Evolutionary conservation across 305 asterid genomes (phyloP).

Genomic region (Rubia occidens): DNA sequence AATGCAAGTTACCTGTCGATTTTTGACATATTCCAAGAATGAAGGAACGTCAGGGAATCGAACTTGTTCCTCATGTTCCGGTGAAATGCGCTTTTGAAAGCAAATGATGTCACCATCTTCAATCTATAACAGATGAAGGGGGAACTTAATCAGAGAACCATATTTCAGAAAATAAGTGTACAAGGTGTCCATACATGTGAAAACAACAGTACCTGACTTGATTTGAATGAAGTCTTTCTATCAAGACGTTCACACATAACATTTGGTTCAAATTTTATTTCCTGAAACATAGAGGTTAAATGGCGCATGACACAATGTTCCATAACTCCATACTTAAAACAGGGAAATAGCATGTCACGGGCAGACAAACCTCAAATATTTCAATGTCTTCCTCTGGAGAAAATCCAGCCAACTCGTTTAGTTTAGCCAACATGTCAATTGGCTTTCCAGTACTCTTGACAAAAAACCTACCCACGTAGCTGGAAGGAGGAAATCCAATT

Average conservation of each 20-base stretch:
- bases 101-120: slow-evolving; percentile 97
- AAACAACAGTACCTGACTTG: slow-evolving; percentile 54
- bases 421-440: slow-evolving; percentile 50
- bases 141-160: slow-evolving; percentile 1
- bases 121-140: slow-evolving; percentile 35
- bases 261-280: slow-evolving; percentile 82
- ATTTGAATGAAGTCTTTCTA: slow-evolving; percentile 56
- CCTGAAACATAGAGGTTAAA: slow-evolving; percentile 34
- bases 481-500: slow-evolving; percentile 25
- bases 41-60: slow-evolving; percentile 82
- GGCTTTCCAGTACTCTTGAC: slow-evolving; percentile 73
- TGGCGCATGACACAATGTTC: background rate
- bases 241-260: slow-evolving; percentile 96
- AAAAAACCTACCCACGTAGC: slow-evolving; percentile 80
- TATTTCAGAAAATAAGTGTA: background rate
- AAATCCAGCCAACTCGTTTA: slow-evolving; percentile 87
- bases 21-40: slow-evolving; percentile 75
- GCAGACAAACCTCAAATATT: slow-evolving; percentile 62
- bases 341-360: background rate
- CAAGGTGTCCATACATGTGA: background rate
- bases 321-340: background rate
- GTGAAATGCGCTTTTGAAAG: slow-evolving; percentile 59
- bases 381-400: slow-evolving; percentile 82
- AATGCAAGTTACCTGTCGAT: slow-evolving; percentile 65
- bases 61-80: slow-evolving; percentile 45